phyloP scores from a whole-genome alignment of 2,329 filamentous ascomycete species.

The Phialophora expanda region DNA sequence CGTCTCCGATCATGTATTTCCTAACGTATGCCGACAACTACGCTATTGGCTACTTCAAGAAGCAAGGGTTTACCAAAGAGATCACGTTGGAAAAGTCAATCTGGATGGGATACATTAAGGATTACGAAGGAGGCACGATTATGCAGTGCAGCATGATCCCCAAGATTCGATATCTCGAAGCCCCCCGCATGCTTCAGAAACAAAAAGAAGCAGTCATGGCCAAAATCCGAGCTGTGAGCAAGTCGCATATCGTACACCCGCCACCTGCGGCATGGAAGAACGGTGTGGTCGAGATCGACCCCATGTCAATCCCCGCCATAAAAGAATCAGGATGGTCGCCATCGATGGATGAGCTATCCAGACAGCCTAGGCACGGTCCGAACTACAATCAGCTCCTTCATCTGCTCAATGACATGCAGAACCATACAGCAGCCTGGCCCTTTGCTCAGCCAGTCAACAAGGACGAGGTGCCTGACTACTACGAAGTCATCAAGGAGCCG shows the following conservation, averaged over 20 bases:
- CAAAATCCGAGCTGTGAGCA: constrained; percentile 90
- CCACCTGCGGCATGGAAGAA: constrained; percentile 87
- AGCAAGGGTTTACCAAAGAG: constrained; percentile 98
- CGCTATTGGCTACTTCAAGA: constrained; percentile 98
- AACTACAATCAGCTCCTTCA: constrained; percentile 95
- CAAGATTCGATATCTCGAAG: constrained; percentile 90
- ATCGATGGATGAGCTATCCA: constrained; percentile 95
- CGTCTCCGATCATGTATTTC: constrained; percentile 97
- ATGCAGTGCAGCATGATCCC: constrained; percentile 99
- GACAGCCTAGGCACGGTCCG: constrained; percentile 91
- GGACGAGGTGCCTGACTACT: constrained; percentile 98
- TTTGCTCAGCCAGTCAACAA: constrained; percentile 92
- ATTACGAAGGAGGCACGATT: constrained; percentile 97
- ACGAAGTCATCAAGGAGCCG: constrained; percentile 95
- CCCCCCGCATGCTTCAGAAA: constrained; percentile 91
- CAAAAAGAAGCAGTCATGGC: constrained; percentile 95
- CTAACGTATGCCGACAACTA: constrained; percentile 99
- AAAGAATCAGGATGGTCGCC: constrained; percentile 92
- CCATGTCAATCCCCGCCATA: constrained; percentile 84
- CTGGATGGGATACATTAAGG: constrained; percentile 99
- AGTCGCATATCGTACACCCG: constrained; percentile 82
- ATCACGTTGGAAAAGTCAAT: constrained; percentile 87
- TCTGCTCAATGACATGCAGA: constrained; percentile 92
- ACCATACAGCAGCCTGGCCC: constrained; percentile 90
- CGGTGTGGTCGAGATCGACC: constrained; percentile 76